Evolutionary conservation across 441 rosid species (phyloP).

Genomic region (Gossypium davidsonii): DNA sequence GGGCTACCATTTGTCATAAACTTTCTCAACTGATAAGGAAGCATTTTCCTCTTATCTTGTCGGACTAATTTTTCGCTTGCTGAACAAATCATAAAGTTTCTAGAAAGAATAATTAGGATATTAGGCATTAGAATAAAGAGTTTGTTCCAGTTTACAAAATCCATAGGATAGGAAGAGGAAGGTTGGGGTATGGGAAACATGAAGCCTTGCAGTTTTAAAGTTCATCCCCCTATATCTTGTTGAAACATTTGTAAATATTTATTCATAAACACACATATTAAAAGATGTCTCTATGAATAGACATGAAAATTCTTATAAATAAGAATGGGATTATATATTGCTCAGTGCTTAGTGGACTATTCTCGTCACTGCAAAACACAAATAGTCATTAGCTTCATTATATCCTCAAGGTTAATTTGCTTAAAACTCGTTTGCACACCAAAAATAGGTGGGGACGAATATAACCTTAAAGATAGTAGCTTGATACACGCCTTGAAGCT

Average conservation of each 20-base stretch:
- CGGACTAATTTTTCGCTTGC: neutral
- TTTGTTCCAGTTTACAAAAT: neutral
- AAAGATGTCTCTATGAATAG: too few species aligned
- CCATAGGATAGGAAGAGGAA: neutral
- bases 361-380: too few species aligned
- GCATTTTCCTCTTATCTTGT: neutral
- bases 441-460: too few species aligned
- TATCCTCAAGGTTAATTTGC: too few species aligned
- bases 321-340: too few species aligned
- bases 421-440: too few species aligned
- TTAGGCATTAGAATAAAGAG: neutral
- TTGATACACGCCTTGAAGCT: too few species aligned
- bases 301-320: too few species aligned
- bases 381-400: too few species aligned
- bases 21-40: neutral
- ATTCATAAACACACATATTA: neutral
- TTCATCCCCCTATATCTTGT: neutral
- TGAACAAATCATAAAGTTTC: neutral
- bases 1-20: neutral
- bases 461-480: too few species aligned
- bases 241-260: neutral
- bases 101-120: neutral
- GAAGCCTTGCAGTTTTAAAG: neutral
- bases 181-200: neutral
- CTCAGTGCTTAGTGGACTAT: too few species aligned